These are phyloP conservation scores for Tetramitus jugosus DNA, from an alignment of 208 protist genomes.

Conservation along the genomic window DNA sequence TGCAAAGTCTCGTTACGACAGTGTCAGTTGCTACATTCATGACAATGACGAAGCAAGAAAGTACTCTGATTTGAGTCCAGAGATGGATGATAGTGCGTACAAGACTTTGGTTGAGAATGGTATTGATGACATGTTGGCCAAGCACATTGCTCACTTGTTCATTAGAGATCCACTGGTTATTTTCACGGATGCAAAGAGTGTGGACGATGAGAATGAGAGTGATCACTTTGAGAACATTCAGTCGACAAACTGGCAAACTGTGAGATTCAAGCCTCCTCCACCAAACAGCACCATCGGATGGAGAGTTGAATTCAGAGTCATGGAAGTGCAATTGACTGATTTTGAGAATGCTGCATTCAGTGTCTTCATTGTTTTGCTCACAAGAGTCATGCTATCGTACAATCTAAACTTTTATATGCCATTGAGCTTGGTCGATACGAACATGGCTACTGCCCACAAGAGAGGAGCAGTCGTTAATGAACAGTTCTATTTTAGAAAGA, in stretches of 20 bases:
- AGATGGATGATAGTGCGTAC: conserved; percentile 71
- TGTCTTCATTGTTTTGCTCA: conserved; percentile 86
- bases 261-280: conserved; percentile 90
- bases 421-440: conserved; percentile 90
- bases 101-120: conserved; percentile 55
- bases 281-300: conserved; percentile 68
- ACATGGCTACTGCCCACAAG: conserved; percentile 84
- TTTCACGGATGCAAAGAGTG: conserved; percentile 70
- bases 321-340: conserved; percentile 89
- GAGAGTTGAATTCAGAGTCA: conserved; percentile 93
- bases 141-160: conserved; percentile 94
- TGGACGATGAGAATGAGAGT: conserved; percentile 77
- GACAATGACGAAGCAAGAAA: conserved; percentile 23
- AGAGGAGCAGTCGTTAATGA: conserved; percentile 67
- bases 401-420: conserved; percentile 89
- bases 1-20: conserved; percentile 91
- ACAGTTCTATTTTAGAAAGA: conserved; percentile 85
- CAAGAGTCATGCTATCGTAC: conserved; percentile 84
- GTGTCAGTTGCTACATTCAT: conserved; percentile 78
- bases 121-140: conserved; percentile 82
- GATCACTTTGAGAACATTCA: conserved; percentile 98
- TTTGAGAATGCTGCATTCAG: conserved; percentile 98
- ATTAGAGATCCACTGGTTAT: conserved; percentile 96
- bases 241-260: conserved; percentile 94
- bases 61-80: conserved; percentile 69